A percentile compares a stretch with the other conserved stretches of the same genome.
phyloP scores from a whole-genome alignment of 192 early-diverging fungal genomes.

The Endogone sp. region DNA sequence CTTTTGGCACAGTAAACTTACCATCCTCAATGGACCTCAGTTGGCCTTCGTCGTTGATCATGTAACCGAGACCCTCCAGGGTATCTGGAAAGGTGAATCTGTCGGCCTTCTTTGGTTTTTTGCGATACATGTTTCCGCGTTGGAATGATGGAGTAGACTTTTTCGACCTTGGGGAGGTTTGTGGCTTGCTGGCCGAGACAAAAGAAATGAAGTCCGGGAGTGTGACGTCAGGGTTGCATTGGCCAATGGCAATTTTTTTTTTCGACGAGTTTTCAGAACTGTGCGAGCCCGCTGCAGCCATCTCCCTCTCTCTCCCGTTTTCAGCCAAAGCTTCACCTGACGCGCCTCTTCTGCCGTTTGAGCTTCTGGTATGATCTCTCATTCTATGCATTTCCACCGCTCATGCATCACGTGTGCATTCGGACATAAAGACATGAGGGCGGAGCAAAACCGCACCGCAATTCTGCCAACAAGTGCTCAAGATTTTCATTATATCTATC shows the following conservation, averaged over 20 bases:
- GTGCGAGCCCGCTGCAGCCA: too few species aligned
- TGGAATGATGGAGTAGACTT: not conserved
- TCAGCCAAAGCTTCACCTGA: not conserved
- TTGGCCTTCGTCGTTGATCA: constrained; percentile 19
- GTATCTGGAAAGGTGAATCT: constrained; percentile 11
- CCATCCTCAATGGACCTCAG: constrained; percentile 18
- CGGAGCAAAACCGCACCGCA: too few species aligned
- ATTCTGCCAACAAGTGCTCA: too few species aligned
- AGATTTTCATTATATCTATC: too few species aligned
- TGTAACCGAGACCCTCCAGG: constrained; percentile 24
- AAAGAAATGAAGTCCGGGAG: not conserved
- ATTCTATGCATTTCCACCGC: too few species aligned
- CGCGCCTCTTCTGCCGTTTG: not conserved
- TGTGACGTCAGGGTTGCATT: too few species aligned
- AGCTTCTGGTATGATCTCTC: too few species aligned
- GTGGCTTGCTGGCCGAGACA: not conserved
- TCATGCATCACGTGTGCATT: too few species aligned
- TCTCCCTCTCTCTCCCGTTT: not conserved
- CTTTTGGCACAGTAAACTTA: not conserved
- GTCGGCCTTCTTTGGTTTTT: not conserved
- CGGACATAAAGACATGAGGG: too few species aligned
- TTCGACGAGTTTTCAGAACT: too few species aligned
- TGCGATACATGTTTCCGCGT: not conserved
- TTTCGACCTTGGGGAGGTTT: not conserved
- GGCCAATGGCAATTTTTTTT: too few species aligned